These are phyloP conservation scores for Metarhizium guizhouense DNA, from an alignment of 2,329 filamentous ascomycete species.

Conservation along the genomic window DNA sequence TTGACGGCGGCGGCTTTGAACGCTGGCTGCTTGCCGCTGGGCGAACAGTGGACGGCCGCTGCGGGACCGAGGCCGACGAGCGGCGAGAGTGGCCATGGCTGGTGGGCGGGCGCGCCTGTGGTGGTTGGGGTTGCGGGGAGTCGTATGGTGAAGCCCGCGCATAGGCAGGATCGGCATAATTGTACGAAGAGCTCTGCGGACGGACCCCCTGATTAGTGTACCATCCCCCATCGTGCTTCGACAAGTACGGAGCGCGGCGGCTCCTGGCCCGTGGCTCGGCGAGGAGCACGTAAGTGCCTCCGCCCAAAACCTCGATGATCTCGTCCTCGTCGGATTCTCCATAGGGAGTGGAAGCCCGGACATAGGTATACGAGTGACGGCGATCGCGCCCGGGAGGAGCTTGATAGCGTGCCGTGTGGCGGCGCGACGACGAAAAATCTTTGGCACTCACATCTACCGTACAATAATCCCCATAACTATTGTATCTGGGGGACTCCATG, in stretches of 20 bases:
- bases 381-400: constrained; percentile 38
- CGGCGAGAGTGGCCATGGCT: constrained; percentile 36
- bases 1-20: constrained; percentile 22
- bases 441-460: constrained; percentile 58
- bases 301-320: constrained; percentile 43
- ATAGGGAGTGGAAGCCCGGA: constrained; percentile 48
- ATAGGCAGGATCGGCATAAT: constrained; percentile 28
- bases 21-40: constrained; percentile 25
- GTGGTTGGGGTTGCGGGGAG: constrained; percentile 31
- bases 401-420: constrained; percentile 25
- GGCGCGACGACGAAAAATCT: constrained; percentile 37
- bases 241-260: constrained; percentile 22
- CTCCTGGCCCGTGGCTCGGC: constrained; percentile 34
- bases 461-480: constrained; percentile 53
- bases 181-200: constrained; percentile 34
- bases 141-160: constrained; percentile 29
- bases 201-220: constrained; percentile 51
- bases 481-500: constrained; percentile 51
- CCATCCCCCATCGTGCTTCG: constrained; percentile 42
- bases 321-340: constrained; percentile 59
- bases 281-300: constrained; percentile 41
- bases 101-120: constrained; percentile 28
- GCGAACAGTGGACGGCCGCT: constrained; percentile 43
- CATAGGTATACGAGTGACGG: constrained; percentile 48
- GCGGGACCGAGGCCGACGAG: constrained; percentile 39